Evolutionary conservation across 1,284 basidiomycete species (phyloP).

Genomic region (Cronartium ribicola): DNA sequence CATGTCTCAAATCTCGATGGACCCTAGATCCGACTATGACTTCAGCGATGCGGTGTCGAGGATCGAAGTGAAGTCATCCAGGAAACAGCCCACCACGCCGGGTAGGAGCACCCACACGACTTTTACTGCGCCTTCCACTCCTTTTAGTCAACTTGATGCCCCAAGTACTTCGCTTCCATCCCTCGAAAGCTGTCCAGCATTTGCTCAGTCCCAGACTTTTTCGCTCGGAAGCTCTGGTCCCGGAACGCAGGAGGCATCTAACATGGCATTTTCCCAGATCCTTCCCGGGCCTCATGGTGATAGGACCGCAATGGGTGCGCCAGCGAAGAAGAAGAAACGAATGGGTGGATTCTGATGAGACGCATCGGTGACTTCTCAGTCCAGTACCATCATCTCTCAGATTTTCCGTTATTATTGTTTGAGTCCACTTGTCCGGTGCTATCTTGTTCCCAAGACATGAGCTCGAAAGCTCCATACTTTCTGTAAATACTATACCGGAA

Average conservation of each 20-base stretch:
- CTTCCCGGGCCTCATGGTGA: constrained; percentile 27
- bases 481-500: background rate
- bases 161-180: background rate
- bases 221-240: background rate
- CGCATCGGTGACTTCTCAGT: no score
- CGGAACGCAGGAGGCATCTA: background rate
- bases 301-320: background rate
- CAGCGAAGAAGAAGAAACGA: constrained; percentile 29
- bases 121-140: background rate
- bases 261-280: constrained; percentile 19
- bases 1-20: background rate
- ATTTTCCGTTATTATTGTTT: no score
- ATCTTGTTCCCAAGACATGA: no score
- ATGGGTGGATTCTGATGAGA: constrained; percentile 21
- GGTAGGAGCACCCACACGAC: background rate
- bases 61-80: background rate
- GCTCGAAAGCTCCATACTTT: background rate
- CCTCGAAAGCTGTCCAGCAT: background rate
- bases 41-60: background rate
- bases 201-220: background rate
- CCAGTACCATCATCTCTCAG: no score
- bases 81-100: background rate
- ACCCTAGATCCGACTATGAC: background rate
- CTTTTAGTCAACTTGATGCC: background rate
- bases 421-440: no score